A percentile compares a stretch with the other conserved stretches of the same genome.
Conservation (phyloP, 305 asterid species). For the Plantago coronopus region DNA sequence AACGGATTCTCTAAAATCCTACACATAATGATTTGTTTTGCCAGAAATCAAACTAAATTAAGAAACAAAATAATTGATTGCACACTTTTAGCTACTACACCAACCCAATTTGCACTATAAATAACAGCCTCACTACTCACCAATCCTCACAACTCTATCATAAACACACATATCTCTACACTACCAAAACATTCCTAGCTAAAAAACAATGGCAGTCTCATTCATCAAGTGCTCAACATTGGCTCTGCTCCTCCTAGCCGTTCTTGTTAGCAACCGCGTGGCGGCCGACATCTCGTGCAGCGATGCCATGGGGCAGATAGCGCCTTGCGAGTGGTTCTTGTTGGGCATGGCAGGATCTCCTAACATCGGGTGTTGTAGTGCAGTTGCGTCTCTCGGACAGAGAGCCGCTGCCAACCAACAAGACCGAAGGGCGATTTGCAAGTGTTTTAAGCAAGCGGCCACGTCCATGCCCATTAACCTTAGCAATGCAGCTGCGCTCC, state of each 20-base stretch:
- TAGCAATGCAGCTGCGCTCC: background rate
- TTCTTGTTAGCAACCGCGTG: background rate
- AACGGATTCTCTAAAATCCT: no score
- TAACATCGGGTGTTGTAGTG: background rate
- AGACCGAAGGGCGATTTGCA: background rate
- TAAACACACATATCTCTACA: no score
- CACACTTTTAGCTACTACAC: no score
- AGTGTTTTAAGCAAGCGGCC: slow-evolving; percentile 3
- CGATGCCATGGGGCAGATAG: background rate
- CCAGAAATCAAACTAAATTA: no score
- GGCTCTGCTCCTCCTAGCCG: background rate
- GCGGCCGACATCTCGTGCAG: background rate
- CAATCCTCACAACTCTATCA: no score
- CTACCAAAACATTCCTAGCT: no score
- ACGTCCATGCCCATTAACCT: background rate
- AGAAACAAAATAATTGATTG: no score
- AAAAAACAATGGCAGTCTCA: background rate
- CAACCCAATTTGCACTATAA: no score
- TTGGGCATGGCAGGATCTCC: background rate
- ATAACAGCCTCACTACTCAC: no score
- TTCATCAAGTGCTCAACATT: background rate
- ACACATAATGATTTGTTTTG: no score
- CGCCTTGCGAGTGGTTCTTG: slow-evolving; percentile 1
- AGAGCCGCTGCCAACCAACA: background rate
- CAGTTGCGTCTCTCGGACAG: background rate